These are phyloP conservation scores for Lepiota subincarnata DNA, from an alignment of 768 basidiomycete species.

Conservation along the genomic window DNA sequence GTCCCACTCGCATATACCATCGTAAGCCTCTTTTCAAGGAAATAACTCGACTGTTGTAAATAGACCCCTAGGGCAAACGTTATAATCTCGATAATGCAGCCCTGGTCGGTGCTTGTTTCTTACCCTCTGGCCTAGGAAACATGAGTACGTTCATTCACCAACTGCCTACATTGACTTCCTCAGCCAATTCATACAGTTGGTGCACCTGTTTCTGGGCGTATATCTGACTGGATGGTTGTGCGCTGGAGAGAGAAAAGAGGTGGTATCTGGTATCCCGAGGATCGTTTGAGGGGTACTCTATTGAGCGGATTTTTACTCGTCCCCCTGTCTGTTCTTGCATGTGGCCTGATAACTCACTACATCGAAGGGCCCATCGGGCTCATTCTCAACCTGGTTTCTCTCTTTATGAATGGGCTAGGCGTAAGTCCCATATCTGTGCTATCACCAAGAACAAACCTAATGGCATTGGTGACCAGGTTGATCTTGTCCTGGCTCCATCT, in stretches of 20 bases:
- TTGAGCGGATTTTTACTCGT: constrained; percentile 48
- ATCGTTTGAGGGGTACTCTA: too few species aligned
- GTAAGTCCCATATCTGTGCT: constrained; percentile 23
- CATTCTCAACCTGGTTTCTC: constrained; percentile 40
- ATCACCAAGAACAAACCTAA: too few species aligned
- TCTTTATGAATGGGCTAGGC: constrained; percentile 61
- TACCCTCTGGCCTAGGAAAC: constrained; percentile 55
- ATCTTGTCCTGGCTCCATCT: constrained; percentile 37
- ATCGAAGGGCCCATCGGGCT: constrained; percentile 37
- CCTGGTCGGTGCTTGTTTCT: constrained; percentile 54
- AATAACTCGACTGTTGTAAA: too few species aligned
- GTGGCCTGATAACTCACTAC: constrained; percentile 20
- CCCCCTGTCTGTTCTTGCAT: constrained; percentile 36
- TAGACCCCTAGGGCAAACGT: constrained; percentile 40
- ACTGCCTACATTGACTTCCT: too few species aligned
- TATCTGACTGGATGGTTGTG: constrained; percentile 53
- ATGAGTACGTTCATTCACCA: constrained; percentile 35
- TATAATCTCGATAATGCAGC: constrained; percentile 50
- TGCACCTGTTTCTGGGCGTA: constrained; percentile 50
- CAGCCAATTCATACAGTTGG: constrained; percentile 37
- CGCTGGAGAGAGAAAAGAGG: constrained; percentile 41
- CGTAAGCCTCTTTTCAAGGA: constrained; percentile 33
- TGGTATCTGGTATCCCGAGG: constrained; percentile 43
- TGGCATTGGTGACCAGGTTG: too few species aligned
- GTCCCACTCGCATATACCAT: constrained; percentile 65